Percentiles rank a stretch among this genome's conserved stretches.
Evolutionary conservation across 2,329 filamentous ascomycete species (phyloP).

Genomic region (Graphiopsis chlorocephala): DNA sequence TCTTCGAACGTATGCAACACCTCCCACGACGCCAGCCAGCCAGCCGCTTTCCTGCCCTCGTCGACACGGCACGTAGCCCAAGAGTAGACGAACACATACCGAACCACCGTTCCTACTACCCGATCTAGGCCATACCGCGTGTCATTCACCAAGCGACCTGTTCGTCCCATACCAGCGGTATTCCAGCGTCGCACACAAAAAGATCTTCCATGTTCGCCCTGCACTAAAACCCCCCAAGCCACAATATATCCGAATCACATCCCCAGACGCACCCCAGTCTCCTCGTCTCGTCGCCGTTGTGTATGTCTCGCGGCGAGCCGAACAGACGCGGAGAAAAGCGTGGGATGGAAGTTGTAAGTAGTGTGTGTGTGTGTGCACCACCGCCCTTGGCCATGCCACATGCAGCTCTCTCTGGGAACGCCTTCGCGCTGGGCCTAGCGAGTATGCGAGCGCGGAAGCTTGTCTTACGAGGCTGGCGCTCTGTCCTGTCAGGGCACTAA

Average conservation of each 20-base stretch:
- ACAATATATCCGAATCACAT: conserved; percentile 4
- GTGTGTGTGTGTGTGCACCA: neutral
- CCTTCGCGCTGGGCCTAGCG: neutral
- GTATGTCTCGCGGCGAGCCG: neutral
- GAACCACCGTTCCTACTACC: conserved; percentile 5
- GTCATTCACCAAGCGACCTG: conserved; percentile 6
- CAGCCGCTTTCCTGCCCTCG: neutral
- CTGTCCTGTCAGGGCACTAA: neutral
- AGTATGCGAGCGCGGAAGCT: neutral
- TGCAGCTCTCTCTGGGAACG: neutral
- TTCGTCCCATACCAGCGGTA: neutral
- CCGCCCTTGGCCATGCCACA: too few relatives aligned
- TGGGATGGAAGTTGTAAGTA: neutral
- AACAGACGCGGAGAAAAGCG: neutral
- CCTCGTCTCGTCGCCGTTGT: neutral
- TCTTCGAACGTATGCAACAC: neutral
- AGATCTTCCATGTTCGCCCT: neutral
- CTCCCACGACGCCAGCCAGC: neutral
- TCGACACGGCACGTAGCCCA: neutral
- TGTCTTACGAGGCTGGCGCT: neutral
- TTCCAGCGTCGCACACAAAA: neutral
- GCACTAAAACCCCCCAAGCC: neutral
- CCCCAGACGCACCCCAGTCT: neutral
- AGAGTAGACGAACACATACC: neutral
- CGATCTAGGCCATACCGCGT: neutral